These are phyloP conservation scores for Wallacemonas collosoma DNA, from an alignment of 208 protist species.

Conservation along the genomic window DNA sequence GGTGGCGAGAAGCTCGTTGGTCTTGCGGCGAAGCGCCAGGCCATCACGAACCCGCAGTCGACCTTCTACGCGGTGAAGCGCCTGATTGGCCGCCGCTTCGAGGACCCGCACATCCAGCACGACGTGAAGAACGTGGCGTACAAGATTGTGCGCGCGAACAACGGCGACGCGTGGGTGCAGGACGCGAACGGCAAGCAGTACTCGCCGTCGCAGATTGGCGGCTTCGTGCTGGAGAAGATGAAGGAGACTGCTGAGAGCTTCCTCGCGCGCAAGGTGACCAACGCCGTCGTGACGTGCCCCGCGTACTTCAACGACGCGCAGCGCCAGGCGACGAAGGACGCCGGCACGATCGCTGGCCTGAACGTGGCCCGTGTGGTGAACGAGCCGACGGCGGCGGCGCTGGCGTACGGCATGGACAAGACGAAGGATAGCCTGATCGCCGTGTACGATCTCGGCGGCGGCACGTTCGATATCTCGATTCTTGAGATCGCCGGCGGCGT, in stretches of 20 bases:
- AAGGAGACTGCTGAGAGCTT: constrained; percentile 60
- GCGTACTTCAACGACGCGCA: constrained; percentile 99
- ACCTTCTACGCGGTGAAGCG: constrained; percentile 90
- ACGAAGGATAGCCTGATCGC: constrained; percentile 44
- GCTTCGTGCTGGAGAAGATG: constrained; percentile 86
- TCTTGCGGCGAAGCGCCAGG: constrained; percentile 81
- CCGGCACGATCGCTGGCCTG: constrained; percentile 93
- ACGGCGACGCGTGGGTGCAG: constrained; percentile 95
- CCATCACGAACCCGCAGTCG: constrained; percentile 66
- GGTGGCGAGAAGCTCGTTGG: constrained; percentile 75
- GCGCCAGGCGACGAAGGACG: constrained; percentile 97
- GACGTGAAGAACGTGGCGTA: constrained; percentile 91
- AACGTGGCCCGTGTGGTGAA: constrained; percentile 98
- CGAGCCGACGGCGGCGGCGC: constrained; percentile 98
- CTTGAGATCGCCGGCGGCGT: constrained; percentile 91
- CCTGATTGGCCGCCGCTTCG: constrained; percentile 75
- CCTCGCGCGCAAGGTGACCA: constrained; percentile 36
- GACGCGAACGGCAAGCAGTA: constrained; percentile 79
- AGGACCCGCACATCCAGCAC: constrained; percentile 69
- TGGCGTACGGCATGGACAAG: constrained; percentile 27
- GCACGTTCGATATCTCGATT: constrained; percentile 99
- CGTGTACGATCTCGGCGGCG: constrained; percentile 85
- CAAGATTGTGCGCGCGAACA: constrained; percentile 93
- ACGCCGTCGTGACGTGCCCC: constrained; percentile 96
- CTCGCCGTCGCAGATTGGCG: constrained; percentile 82